Conservation (phyloP, 2,329 filamentous ascomycete species). For the Paecilomyces dactylethromorphus region DNA sequence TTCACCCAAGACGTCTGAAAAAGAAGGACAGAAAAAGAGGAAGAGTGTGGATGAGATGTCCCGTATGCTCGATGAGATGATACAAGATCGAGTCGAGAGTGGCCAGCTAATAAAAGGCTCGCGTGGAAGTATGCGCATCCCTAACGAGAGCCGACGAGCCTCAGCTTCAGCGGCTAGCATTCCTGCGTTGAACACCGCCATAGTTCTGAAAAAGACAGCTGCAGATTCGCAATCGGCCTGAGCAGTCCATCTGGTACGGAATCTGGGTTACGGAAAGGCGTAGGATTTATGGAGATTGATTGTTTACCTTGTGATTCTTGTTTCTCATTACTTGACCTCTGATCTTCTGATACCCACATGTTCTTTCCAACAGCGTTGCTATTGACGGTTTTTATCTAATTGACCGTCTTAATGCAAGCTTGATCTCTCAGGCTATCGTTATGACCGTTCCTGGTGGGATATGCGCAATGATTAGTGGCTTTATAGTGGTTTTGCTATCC, state of each 20-base stretch:
- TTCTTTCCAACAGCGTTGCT: not conserved
- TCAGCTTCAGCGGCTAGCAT: conserved; percentile 21
- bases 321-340: conserved; percentile 9
- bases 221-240: conserved; percentile 9
- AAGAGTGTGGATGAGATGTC: conserved; percentile 88
- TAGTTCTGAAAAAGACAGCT: conserved; percentile 12
- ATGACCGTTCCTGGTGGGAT: not conserved
- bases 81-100: conserved; percentile 75
- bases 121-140: conserved; percentile 60
- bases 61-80: conserved; percentile 92
- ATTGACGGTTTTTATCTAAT: not conserved
- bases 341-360: conserved; percentile 1
- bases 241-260: not conserved
- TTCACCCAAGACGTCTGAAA: conserved; percentile 25
- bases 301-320: conserved; percentile 11
- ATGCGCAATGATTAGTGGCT: not conserved
- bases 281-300: not conserved
- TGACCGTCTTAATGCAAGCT: not conserved
- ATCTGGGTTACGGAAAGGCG: not conserved
- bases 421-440: not conserved
- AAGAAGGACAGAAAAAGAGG: conserved; percentile 45
- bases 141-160: conserved; percentile 32
- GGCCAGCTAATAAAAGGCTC: conserved; percentile 63
- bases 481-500: not conserved
- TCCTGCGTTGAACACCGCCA: conserved; percentile 19